phyloP scores from a whole-genome alignment of 805 yeast genomes.

The Yamadazyma akitaensis region DNA sequence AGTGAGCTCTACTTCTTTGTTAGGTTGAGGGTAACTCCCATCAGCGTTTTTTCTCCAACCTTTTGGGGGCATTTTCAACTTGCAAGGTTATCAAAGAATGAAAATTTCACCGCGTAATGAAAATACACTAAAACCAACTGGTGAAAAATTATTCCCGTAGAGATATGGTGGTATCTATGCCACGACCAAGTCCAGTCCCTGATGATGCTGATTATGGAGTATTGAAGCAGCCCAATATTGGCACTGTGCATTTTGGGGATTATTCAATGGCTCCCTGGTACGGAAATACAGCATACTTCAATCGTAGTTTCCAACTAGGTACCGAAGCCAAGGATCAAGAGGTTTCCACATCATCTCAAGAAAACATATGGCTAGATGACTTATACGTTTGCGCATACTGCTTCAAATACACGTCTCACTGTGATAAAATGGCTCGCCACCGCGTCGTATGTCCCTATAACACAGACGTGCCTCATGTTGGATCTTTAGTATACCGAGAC shows the following conservation, averaged over 20 bases:
- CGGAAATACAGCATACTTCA: constrained; percentile 77
- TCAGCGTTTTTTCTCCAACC: constrained; percentile 82
- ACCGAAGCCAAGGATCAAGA: background rate
- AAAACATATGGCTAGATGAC: constrained; percentile 50
- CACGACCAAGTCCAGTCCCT: background rate
- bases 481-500: constrained; percentile 66
- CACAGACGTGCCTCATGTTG: constrained; percentile 45
- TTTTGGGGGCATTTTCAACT: constrained; percentile 70
- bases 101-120: background rate
- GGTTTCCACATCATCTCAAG: background rate
- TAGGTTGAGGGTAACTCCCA: constrained; percentile 52
- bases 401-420: constrained; percentile 68
- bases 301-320: constrained; percentile 5
- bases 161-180: background rate
- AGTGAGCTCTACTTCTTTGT: constrained; percentile 48
- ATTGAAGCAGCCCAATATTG: constrained; percentile 59
- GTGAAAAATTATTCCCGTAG: background rate
- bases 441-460: constrained; percentile 37
- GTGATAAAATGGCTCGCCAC: constrained; percentile 50
- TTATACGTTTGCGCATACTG: constrained; percentile 78
- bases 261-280: constrained; percentile 80
- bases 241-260: constrained; percentile 63
- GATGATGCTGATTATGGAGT: constrained; percentile 50
- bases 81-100: background rate
- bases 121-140: background rate